Percentiles rank a stretch among this genome's conserved stretches.
These are phyloP conservation scores for Trichoderma parareesei DNA, from an alignment of 495 filamentous ascomycete genomes.

Conservation along the genomic window DNA sequence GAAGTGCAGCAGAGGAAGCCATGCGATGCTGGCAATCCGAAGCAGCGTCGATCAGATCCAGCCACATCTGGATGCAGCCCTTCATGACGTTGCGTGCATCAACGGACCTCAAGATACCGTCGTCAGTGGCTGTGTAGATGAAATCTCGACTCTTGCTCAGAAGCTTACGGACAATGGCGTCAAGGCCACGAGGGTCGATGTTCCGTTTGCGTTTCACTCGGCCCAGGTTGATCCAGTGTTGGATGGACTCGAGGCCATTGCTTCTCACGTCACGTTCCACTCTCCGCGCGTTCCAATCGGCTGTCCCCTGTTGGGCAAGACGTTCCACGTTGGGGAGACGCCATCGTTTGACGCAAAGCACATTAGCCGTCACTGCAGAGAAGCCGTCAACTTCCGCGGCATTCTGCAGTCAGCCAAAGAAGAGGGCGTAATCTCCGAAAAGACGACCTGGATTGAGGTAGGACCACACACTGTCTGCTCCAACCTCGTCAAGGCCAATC, in stretches of 20 bases:
- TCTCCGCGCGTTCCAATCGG: slow-evolving; percentile 59
- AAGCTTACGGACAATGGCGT: slow-evolving; percentile 50
- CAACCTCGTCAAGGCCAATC: slow-evolving; percentile 58
- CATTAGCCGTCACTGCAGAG: slow-evolving; percentile 56
- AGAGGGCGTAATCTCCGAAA: slow-evolving; percentile 40
- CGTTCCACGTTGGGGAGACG: slow-evolving; percentile 43
- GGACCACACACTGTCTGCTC: slow-evolving; percentile 64
- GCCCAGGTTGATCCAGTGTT: slow-evolving; percentile 72
- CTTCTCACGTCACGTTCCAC: slow-evolving; percentile 49
- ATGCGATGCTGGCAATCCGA: slow-evolving; percentile 57
- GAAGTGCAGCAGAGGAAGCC: slow-evolving; percentile 62
- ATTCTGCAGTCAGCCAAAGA: slow-evolving; percentile 50
- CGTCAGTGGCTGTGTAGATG: slow-evolving; percentile 41
- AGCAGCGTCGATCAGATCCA: slow-evolving; percentile 32
- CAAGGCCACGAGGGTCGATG: slow-evolving; percentile 61
- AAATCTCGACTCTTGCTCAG: slow-evolving; percentile 52
- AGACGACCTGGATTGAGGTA: slow-evolving; percentile 56
- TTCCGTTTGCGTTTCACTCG: slow-evolving; percentile 78
- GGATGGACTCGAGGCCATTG: slow-evolving; percentile 51
- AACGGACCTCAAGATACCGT: slow-evolving; percentile 57
- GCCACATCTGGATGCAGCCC: slow-evolving; percentile 21
- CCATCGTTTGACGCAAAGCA: slow-evolving; percentile 50
- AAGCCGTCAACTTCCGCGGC: slow-evolving; percentile 66
- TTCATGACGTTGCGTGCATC: slow-evolving; percentile 49
- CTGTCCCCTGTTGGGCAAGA: slow-evolving; percentile 57